Percentiles rank a stretch among this genome's conserved stretches.
phyloP scores from a whole-genome alignment of 2,329 filamentous ascomycete species.

The Xylariaceae sp. region DNA sequence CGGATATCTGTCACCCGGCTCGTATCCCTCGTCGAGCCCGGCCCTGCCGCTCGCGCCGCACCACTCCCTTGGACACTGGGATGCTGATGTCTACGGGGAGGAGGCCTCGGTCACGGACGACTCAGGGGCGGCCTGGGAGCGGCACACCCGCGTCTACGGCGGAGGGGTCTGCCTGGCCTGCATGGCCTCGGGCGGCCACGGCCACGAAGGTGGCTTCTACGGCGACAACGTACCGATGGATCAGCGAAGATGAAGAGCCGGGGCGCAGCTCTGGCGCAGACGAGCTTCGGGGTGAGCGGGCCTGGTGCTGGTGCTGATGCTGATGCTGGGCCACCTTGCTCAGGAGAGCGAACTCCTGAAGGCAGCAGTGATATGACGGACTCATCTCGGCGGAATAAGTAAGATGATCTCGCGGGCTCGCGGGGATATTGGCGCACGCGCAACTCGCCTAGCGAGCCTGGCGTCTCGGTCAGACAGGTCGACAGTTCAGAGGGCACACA shows the following conservation, averaged over 20 bases:
- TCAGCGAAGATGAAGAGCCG: constrained; percentile 39
- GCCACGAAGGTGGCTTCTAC: constrained; percentile 39
- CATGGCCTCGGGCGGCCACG: constrained; percentile 36
- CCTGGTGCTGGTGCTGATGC: no score
- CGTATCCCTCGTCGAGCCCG: constrained; percentile 41
- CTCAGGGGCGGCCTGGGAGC: constrained; percentile 44
- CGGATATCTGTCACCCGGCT: constrained; percentile 40
- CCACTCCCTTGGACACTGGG: constrained; percentile 22
- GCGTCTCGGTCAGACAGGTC: no score
- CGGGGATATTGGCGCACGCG: no score
- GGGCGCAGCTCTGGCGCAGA: no score
- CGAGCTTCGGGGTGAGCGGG: no score
- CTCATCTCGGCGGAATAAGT: no score
- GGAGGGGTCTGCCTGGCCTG: constrained; percentile 51
- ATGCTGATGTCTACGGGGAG: constrained; percentile 41
- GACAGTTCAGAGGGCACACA: no score
- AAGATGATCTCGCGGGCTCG: no score
- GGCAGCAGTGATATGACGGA: no score
- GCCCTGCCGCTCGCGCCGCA: constrained; percentile 40
- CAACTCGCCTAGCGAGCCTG: no score
- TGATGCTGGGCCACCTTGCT: no score
- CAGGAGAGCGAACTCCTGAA: no score
- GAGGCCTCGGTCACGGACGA: constrained; percentile 41
- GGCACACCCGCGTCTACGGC: constrained; percentile 53
- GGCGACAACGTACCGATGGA: constrained; percentile 46